A percentile compares a stretch with the other conserved stretches of the same genome.
Evolutionary conservation across 2,329 filamentous ascomycete genomes (phyloP).

Genomic region (Phoma herbarum): DNA sequence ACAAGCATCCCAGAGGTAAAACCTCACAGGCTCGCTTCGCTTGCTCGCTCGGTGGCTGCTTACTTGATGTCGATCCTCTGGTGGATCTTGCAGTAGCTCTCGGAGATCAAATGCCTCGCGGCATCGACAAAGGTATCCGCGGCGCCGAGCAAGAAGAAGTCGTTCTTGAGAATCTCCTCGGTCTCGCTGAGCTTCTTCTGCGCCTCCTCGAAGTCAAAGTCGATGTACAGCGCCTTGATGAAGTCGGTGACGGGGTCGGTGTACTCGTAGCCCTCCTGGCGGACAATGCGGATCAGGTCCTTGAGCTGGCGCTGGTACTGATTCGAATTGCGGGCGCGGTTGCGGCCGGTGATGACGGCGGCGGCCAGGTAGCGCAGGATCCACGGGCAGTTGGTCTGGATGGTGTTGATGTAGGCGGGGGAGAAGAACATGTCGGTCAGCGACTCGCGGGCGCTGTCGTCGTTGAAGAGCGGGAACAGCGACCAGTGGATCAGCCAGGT

Average conservation of each 20-base stretch:
- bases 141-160: conserved; percentile 92
- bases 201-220: conserved; percentile 97
- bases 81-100: conserved; percentile 99
- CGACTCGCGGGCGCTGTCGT: conserved; percentile 86
- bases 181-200: conserved; percentile 86
- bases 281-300: conserved; percentile 92
- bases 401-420: conserved; percentile 97
- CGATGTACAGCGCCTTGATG: conserved; percentile 92
- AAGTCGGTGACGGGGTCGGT: conserved; percentile 95
- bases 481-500: conserved; percentile 99
- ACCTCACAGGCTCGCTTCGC: background rate
- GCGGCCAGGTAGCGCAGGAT: conserved; percentile 92
- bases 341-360: conserved; percentile 89
- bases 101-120: conserved; percentile 94
- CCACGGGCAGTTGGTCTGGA: conserved; percentile 98
- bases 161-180: conserved; percentile 87
- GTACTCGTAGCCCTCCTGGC: conserved; percentile 98
- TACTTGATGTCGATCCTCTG: conserved; percentile 96
- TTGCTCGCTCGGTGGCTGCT: conserved; percentile 35
- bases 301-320: conserved; percentile 99
- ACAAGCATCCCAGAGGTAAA: background rate
- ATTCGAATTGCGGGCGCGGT: conserved; percentile 75
- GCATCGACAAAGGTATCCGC: conserved; percentile 92
- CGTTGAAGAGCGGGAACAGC: conserved; percentile 99
- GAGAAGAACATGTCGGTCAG: conserved; percentile 98